Conservation (phyloP, 2,329 filamentous ascomycete genomes). For the Penicillium concentricum region DNA sequence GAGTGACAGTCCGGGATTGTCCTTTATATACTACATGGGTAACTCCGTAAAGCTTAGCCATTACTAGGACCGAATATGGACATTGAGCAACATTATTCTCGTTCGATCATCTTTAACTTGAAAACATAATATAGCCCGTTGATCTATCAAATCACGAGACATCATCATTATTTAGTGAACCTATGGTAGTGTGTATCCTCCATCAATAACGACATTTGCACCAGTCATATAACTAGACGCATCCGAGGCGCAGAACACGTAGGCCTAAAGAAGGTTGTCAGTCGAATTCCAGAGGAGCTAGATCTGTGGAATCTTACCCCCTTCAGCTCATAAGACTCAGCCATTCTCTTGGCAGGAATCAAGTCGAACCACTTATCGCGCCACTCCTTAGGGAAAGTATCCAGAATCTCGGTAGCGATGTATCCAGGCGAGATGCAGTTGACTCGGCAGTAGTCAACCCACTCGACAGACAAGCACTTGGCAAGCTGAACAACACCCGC, state of each 20-base stretch:
- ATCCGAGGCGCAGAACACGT: conserved; percentile 48
- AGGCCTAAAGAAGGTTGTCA: conserved; percentile 27
- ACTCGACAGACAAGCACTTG: conserved; percentile 41
- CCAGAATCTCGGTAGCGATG: conserved; percentile 42
- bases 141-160: background rate
- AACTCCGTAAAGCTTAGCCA: background rate
- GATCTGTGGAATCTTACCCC: conserved; percentile 24
- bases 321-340: conserved; percentile 41
- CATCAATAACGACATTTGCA: conserved; percentile 49
- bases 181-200: conserved; percentile 44
- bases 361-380: conserved; percentile 40
- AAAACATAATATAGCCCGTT: background rate
- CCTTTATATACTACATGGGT: background rate
- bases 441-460: conserved; percentile 41
- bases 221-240: conserved; percentile 52
- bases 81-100: background rate
- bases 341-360: conserved; percentile 41
- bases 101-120: background rate
- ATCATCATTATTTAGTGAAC: background rate
- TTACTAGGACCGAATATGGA: background rate
- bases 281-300: background rate
- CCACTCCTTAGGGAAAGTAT: conserved; percentile 37
- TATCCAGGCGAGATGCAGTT: conserved; percentile 44
- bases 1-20: background rate
- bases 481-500: conserved; percentile 39